These are phyloP conservation scores for Grosmannia huntii DNA, from an alignment of 2,329 filamentous ascomycete genomes.

Conservation along the genomic window DNA sequence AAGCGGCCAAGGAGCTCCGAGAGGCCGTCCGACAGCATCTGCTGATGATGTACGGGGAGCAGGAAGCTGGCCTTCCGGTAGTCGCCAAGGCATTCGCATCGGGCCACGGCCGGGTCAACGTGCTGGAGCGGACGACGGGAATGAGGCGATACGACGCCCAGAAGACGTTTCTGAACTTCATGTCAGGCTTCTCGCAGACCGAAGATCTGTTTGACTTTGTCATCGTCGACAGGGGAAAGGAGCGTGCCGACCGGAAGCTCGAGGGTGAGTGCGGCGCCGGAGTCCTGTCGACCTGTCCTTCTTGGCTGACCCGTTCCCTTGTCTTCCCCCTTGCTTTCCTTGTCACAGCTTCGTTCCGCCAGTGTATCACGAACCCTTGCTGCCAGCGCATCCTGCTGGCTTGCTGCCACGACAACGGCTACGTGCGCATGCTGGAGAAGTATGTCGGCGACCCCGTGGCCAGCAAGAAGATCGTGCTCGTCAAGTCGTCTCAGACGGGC, in stretches of 20 bases:
- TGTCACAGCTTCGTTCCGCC: background rate
- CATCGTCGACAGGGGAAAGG: background rate
- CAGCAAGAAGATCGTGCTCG: background rate
- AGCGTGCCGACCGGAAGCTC: background rate
- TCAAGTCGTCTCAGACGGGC: background rate
- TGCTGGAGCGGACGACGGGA: background rate
- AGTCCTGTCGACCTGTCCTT: no score
- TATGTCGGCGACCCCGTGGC: background rate
- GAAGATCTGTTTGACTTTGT: constrained; percentile 2
- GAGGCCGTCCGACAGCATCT: background rate
- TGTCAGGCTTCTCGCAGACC: constrained; percentile 1
- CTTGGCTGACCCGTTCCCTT: background rate
- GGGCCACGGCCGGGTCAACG: background rate
- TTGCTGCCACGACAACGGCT: constrained; percentile 3
- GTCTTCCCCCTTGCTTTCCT: background rate
- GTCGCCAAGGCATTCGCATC: background rate
- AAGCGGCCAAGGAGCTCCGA: background rate
- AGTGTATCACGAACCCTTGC: background rate
- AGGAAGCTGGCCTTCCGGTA: background rate
- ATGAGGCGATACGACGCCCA: background rate
- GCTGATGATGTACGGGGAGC: background rate
- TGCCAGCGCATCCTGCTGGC: background rate
- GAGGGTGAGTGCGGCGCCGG: background rate
- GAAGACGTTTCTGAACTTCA: background rate
- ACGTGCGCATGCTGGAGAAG: constrained; percentile 2